These are phyloP conservation scores for Paralagenidium karlingii DNA, from an alignment of 352 stramenopile species.

Conservation along the genomic window DNA sequence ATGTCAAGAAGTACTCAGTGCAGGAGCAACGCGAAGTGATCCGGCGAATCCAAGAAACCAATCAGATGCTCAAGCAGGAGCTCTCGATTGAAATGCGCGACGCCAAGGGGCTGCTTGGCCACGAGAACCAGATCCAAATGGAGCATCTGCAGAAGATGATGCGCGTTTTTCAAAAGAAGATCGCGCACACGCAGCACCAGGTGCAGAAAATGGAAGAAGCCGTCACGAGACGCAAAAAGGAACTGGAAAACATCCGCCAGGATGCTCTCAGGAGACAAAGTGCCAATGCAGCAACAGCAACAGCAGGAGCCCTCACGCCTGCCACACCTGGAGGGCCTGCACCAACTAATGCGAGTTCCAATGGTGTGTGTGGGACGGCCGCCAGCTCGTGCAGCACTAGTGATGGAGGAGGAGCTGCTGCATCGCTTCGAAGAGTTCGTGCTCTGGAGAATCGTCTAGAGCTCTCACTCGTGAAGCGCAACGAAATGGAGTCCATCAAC, in stretches of 20 bases:
- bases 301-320: too few relatives aligned
- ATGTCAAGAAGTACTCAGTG: slow-evolving; percentile 39
- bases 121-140: slow-evolving; percentile 42
- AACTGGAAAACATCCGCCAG: slow-evolving; percentile 26
- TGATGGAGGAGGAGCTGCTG: too few relatives aligned
- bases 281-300: slow-evolving; percentile 23
- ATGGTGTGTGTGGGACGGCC: too few relatives aligned
- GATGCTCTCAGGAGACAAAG: slow-evolving; percentile 12
- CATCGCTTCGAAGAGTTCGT: too few relatives aligned
- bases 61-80: slow-evolving; percentile 64
- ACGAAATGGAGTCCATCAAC: slow-evolving; percentile 72
- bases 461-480: slow-evolving; percentile 63
- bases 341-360: too few relatives aligned
- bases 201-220: slow-evolving; percentile 35
- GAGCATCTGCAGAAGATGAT: slow-evolving; percentile 37
- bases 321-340: too few relatives aligned
- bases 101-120: slow-evolving; percentile 26
- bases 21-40: slow-evolving; percentile 60
- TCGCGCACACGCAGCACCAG: slow-evolving; percentile 22
- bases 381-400: too few relatives aligned
- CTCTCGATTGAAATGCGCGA: slow-evolving; percentile 55
- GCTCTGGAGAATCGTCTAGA: slow-evolving; percentile 68
- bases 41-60: slow-evolving; percentile 52
- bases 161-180: slow-evolving; percentile 31
- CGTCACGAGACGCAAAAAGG: slow-evolving; percentile 33